Percentiles rank a stretch among this genome's conserved stretches.
These are phyloP conservation scores for Cordyceps fumosorosea DNA, from an alignment of 2,329 filamentous ascomycete genomes.

Conservation along the genomic window DNA sequence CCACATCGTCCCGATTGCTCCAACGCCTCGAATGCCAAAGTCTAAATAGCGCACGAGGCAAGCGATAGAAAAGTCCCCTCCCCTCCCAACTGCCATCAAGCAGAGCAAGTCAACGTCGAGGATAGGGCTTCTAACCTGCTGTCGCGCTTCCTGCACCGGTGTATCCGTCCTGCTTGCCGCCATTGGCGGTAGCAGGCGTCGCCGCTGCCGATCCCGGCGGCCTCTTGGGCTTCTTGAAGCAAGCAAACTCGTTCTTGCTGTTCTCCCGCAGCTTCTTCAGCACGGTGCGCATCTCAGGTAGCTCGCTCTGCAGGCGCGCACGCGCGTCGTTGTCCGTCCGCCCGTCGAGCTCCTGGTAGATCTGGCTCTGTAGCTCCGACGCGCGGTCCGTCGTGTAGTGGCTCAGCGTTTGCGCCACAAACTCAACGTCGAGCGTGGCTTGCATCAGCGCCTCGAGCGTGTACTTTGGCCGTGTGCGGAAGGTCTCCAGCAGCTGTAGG, in stretches of 20 bases:
- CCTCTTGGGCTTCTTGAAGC: conserved; percentile 63
- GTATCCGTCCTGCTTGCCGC: conserved; percentile 8
- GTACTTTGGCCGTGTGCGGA: conserved; percentile 62
- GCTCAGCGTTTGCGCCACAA: conserved; percentile 86
- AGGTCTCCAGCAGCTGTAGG: conserved; percentile 72
- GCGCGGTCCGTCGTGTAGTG: conserved; percentile 84
- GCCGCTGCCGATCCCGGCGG: conserved; percentile 21
- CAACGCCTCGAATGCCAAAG: background rate
- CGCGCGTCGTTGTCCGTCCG: conserved; percentile 85
- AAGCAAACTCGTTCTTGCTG: conserved; percentile 81
- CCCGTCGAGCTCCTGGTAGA: conserved; percentile 85
- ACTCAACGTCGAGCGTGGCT: conserved; percentile 94
- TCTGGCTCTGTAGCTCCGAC: conserved; percentile 74
- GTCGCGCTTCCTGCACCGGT: conserved; percentile 1
- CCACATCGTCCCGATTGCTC: background rate
- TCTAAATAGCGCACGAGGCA: no score
- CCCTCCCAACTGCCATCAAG: background rate
- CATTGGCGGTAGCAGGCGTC: background rate
- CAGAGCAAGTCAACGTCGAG: background rate
- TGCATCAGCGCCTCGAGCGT: conserved; percentile 83
- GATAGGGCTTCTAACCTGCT: conserved; percentile 21
- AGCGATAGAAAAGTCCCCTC: no score
- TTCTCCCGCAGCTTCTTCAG: conserved; percentile 78
- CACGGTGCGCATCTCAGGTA: conserved; percentile 82
- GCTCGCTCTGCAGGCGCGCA: conserved; percentile 70